Percentiles rank a stretch among this genome's conserved stretches.
phyloP scores from a whole-genome alignment of 768 basidiomycete species.

The Pleurotus platypus region DNA sequence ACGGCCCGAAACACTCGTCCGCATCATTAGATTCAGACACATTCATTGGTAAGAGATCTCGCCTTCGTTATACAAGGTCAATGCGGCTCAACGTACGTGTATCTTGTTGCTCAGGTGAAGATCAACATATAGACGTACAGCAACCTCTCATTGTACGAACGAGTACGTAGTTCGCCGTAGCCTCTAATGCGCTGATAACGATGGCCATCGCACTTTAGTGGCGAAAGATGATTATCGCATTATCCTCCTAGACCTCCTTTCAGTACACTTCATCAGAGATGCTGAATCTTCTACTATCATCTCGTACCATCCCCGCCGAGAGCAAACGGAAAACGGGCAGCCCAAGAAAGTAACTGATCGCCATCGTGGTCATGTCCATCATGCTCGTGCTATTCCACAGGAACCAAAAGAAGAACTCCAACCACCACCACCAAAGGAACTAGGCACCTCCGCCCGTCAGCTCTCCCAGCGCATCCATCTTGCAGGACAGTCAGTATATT shows the following conservation, averaged over 20 bases:
- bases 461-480: slow-evolving; percentile 46
- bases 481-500: slow-evolving; percentile 44
- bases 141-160: slow-evolving; percentile 32
- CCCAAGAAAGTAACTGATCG: neutral
- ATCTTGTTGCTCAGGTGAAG: too few relatives aligned
- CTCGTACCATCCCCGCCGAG: slow-evolving; percentile 39
- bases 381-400: neutral
- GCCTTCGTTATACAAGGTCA: fast-evolving
- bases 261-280: slow-evolving; percentile 45
- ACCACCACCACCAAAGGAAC: neutral
- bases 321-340: neutral
- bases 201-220: neutral
- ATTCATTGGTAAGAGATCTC: neutral
- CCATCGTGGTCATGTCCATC: neutral
- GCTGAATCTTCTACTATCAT: slow-evolving; percentile 43
- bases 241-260: slow-evolving; percentile 43
- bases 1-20: neutral
- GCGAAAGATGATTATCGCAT: slow-evolving; percentile 20
- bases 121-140: slow-evolving; percentile 7
- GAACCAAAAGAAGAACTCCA: neutral
- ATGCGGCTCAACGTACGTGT: too few relatives aligned
- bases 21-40: neutral
- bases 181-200: neutral
- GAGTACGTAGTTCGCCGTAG: slow-evolving; percentile 15
- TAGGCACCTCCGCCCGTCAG: slow-evolving; percentile 31